Conservation (phyloP, 495 filamentous ascomycete genomes). For the Aspergillus leporis region DNA sequence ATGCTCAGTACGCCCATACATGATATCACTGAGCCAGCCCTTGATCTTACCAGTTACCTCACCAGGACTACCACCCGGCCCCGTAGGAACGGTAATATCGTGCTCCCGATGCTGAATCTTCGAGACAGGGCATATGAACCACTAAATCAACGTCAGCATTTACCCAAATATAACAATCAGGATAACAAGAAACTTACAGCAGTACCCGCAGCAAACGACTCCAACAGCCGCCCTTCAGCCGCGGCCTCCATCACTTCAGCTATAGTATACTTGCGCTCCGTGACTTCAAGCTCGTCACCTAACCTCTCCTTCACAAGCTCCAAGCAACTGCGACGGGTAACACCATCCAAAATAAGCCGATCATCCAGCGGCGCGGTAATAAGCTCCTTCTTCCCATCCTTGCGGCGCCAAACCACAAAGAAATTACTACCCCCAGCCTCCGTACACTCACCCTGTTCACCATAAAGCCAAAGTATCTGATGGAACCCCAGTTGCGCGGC, state of each 20-base stretch:
- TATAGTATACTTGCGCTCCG: conserved; percentile 18
- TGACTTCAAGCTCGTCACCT: conserved; percentile 4
- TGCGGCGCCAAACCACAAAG: conserved; percentile 67
- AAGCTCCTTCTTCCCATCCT: conserved; percentile 65
- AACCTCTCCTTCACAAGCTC: conserved; percentile 71
- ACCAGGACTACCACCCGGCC: neutral
- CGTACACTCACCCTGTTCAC: conserved; percentile 74
- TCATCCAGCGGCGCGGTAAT: conserved; percentile 83
- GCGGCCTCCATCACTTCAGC: conserved; percentile 8
- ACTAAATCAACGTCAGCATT: neutral
- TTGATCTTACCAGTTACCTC: conserved; percentile 11
- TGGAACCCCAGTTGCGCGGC: conserved; percentile 21
- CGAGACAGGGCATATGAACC: conserved; percentile 13
- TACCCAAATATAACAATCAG: neutral
- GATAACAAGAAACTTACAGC: conserved; percentile 9
- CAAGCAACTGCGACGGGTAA: conserved; percentile 76
- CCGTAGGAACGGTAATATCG: conserved; percentile 9
- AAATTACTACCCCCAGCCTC: conserved; percentile 95
- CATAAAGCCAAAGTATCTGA: conserved; percentile 33
- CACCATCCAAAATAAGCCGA: conserved; percentile 74
- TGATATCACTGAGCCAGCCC: conserved; percentile 16
- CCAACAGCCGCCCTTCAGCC: conserved; percentile 7
- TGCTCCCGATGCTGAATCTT: conserved; percentile 3
- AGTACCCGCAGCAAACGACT: conserved; percentile 15
- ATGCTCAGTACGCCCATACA: conserved; percentile 14